Conservation (phyloP, 305 asterid species). For the Fraxinus floribunda region DNA sequence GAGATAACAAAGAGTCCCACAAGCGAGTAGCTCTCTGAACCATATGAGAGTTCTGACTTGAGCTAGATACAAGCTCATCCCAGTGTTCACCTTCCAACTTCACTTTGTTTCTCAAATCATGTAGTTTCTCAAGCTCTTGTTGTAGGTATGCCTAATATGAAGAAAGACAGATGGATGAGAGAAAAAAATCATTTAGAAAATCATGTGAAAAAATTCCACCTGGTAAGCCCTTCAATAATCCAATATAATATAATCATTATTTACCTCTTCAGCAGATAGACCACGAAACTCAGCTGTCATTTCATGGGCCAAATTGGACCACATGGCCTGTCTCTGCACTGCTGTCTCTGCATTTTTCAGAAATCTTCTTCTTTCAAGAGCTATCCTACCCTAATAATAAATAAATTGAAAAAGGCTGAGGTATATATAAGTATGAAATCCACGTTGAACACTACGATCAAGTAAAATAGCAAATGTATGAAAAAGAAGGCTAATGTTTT, state of each 20-base stretch:
- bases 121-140: conserved; percentile 97
- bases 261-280: conserved; percentile 97
- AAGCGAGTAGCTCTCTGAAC: conserved; percentile 97
- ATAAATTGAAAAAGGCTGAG: conserved; percentile 17
- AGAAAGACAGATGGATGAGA: conserved; percentile 24
- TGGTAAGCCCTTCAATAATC: conserved; percentile 18
- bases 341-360: conserved; percentile 95
- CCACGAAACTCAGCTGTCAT: conserved; percentile 99
- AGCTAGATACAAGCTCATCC: conserved; percentile 99
- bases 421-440: background rate
- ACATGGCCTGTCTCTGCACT: conserved; percentile 90
- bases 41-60: conserved; percentile 97
- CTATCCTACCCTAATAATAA: conserved; percentile 81
- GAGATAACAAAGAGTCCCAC: conserved; percentile 98
- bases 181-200: conserved; percentile 17
- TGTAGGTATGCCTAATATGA: conserved; percentile 83
- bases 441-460: conserved; percentile 6
- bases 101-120: conserved; percentile 93
- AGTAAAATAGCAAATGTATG: conserved; percentile 11
- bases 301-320: conserved; percentile 99
- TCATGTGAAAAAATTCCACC: background rate
- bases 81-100: conserved; percentile 96
- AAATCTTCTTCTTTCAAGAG: conserved; percentile 94
- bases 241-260: conserved; percentile 13
- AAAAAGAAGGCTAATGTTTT: background rate